phyloP scores from a whole-genome alignment of 2,329 filamentous ascomycete species.

The Venturia carpophila region DNA sequence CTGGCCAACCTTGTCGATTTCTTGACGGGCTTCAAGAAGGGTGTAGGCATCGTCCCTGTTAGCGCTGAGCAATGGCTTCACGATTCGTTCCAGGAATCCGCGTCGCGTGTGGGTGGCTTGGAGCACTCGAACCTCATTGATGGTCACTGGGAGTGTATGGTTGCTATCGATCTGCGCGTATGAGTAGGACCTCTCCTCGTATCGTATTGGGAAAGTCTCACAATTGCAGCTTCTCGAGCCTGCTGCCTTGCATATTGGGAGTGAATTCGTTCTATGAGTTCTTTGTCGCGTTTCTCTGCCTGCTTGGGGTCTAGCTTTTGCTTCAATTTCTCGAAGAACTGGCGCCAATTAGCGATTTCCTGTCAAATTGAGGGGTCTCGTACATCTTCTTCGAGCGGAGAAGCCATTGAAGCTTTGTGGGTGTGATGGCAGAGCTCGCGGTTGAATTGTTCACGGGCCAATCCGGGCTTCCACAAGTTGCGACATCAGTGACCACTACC shows the following conservation, averaged over 20 bases:
- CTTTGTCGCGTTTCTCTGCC: constrained; percentile 51
- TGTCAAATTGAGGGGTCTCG: constrained; percentile 23
- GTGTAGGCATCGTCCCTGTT: constrained; percentile 63
- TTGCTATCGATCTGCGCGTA: constrained; percentile 63
- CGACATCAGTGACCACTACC: too few relatives aligned
- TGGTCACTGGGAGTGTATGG: constrained; percentile 75
- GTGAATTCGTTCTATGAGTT: constrained; percentile 51
- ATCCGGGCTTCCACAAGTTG: neutral
- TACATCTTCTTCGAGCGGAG: constrained; percentile 41
- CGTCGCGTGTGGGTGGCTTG: constrained; percentile 77
- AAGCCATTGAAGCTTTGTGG: constrained; percentile 31
- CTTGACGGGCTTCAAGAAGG: constrained; percentile 67
- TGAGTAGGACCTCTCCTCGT: constrained; percentile 17
- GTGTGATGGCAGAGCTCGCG: neutral
- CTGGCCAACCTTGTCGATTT: constrained; percentile 60
- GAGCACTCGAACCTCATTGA: constrained; percentile 77
- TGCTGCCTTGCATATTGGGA: constrained; percentile 56
- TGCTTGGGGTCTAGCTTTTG: constrained; percentile 52
- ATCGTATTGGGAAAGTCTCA: constrained; percentile 32
- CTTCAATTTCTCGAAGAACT: constrained; percentile 55
- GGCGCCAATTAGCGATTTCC: constrained; percentile 21
- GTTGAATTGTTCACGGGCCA: constrained; percentile 1
- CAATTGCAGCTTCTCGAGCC: constrained; percentile 56
- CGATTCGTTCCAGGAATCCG: constrained; percentile 72
- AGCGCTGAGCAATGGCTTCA: constrained; percentile 66